phyloP scores from a whole-genome alignment of 495 filamentous ascomycete genomes.

The Xylaria cubensis region DNA sequence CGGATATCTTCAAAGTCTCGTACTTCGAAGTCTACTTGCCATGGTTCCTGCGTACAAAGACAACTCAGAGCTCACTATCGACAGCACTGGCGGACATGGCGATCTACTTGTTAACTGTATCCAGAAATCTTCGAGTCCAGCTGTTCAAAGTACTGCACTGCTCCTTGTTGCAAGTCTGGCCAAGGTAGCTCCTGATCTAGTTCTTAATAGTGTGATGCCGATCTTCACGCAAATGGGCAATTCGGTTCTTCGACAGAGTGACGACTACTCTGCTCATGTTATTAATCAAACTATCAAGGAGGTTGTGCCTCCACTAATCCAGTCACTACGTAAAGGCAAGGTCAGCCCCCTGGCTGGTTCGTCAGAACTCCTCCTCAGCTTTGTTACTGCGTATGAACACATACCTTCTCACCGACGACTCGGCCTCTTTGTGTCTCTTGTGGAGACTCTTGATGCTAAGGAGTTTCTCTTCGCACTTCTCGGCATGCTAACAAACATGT shows the following conservation, averaged over 20 bases:
- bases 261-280: constrained; percentile 94
- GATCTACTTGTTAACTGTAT: constrained; percentile 92
- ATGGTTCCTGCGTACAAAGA: constrained; percentile 78
- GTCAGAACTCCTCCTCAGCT: constrained; percentile 86
- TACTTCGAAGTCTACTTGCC: constrained; percentile 75
- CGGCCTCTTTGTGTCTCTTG: constrained; percentile 78
- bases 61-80: constrained; percentile 65
- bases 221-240: constrained; percentile 98
- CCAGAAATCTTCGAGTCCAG: constrained; percentile 82
- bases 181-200: constrained; percentile 80
- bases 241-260: constrained; percentile 84
- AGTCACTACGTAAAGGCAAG: constrained; percentile 79
- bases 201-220: constrained; percentile 97
- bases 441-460: constrained; percentile 79
- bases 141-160: constrained; percentile 89
- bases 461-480: constrained; percentile 80
- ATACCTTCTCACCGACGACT: constrained; percentile 84
- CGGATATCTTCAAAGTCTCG: constrained; percentile 82
- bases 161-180: constrained; percentile 87
- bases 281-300: constrained; percentile 88
- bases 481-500: constrained; percentile 74
- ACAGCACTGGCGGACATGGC: constrained; percentile 75
- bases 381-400: constrained; percentile 92
- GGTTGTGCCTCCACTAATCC: constrained; percentile 89
- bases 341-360: constrained; percentile 77